Evolutionary conservation across 768 basidiomycete species (phyloP), one percentile per base, ranked within the genome.

Genomic region (Boletus rufocinnamomeus): DNA sequence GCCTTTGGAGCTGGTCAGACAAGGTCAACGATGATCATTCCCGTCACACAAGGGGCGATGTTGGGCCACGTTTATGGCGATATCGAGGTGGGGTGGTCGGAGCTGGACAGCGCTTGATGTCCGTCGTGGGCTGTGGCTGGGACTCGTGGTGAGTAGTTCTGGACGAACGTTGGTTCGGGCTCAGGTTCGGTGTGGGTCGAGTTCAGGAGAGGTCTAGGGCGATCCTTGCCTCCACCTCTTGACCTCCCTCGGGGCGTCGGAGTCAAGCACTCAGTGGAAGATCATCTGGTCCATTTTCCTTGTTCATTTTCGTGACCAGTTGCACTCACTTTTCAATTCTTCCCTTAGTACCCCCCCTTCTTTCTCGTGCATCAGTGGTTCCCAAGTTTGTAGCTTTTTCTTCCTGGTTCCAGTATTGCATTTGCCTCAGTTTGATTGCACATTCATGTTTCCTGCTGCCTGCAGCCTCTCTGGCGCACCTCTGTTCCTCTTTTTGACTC

Each of bases 271-370:
- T 35, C 16, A 14, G n/a, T 27, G 50, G 38, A 60, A 52, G 50
- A 46, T 58, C 37, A 17, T 32, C 55, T 57, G 48, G 49, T 58
- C 48, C 43, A 38, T 59, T 57, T 28, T 50, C 34, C 9, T 35
- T 48, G 23, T 35, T 19, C 13, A 34, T 21, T 27, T 51, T 40
- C 6, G 30, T 4, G 49, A n/a, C 35, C 35, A 52, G 45, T 19
- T 52, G 27, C 32, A 23, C 25, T 47, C 32, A 5, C 13, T 14
- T 40, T 40, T 19, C 11, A 9, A n/a, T 38, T 3, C 13, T 23
- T 1, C 11, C 16, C 17, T 3, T n/a, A n/a, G n/a, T n/a, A n/a
- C 27, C 17, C 5, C 37, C 37, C 17, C 9, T 30, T 30, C 30
- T 30, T 30, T 30, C 30, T 30, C 30, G 30, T 30, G 30, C 30